Conservation (phyloP, 2,329 filamentous ascomycete genomes). For the Hortaea sp. region DNA sequence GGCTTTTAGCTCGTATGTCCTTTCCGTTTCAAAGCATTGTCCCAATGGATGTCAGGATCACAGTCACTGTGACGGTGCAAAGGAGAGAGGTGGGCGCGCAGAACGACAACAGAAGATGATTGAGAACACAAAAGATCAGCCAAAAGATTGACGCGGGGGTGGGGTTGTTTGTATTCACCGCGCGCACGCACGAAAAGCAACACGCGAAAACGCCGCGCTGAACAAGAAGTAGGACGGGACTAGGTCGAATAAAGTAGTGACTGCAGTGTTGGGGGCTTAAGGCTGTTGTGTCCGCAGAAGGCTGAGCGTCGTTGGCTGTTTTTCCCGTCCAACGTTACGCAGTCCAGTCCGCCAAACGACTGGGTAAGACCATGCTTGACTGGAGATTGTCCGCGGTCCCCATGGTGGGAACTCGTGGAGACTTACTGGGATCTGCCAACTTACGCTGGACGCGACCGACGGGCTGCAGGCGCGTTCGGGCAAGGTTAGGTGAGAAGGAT, state of each 20-base stretch:
- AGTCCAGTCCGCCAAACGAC: slow-evolving; percentile 5
- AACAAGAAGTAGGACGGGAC: neutral
- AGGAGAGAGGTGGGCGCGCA: too few species aligned
- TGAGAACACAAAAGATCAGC: neutral
- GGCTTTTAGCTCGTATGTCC: too few species aligned
- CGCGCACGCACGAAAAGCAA: neutral
- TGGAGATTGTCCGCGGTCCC: neutral
- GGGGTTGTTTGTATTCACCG: neutral
- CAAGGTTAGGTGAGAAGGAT: too few species aligned
- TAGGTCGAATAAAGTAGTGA: neutral
- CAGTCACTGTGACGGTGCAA: too few species aligned
- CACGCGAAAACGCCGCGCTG: neutral
- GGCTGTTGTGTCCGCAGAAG: neutral
- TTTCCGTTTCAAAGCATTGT: too few species aligned
- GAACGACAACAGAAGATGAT: neutral
- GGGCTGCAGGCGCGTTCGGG: too few species aligned
- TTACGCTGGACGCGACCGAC: too few species aligned
- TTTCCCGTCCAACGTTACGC: slow-evolving; percentile 10
- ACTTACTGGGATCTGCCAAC: neutral
- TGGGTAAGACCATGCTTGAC: neutral
- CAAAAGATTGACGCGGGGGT: neutral
- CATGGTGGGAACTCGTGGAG: neutral
- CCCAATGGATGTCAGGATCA: too few species aligned
- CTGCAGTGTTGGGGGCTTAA: neutral
- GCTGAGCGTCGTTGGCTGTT: neutral